Conservation (phyloP, 768 basidiomycete genomes). For the Lactarius quietus region DNA sequence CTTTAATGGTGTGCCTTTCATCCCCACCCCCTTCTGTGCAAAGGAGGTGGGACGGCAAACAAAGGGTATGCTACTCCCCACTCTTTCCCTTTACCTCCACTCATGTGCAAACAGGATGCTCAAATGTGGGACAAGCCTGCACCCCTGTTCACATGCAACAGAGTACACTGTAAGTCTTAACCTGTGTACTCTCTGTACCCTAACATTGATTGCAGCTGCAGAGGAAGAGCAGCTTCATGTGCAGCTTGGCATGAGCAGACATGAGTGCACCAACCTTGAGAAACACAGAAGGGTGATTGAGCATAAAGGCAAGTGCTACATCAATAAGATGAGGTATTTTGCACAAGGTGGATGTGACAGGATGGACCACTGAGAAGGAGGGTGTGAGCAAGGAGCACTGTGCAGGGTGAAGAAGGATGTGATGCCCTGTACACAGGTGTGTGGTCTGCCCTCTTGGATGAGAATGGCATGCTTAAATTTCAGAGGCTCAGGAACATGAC, state of each 20-base stretch:
- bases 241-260: slow-evolving; percentile 71
- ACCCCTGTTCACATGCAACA: no score
- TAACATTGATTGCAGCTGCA: no score
- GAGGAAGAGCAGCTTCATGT: slow-evolving; percentile 82
- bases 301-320: slow-evolving; percentile 68
- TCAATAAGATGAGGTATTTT: slow-evolving; percentile 54
- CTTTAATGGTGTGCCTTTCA: no score
- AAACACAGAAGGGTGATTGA: slow-evolving; percentile 78
- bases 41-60: no score
- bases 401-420: slow-evolving; percentile 53
- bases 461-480: slow-evolving; percentile 2
- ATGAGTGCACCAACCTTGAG: slow-evolving; percentile 75
- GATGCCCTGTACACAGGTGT: slow-evolving; percentile 59
- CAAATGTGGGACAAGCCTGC: no score
- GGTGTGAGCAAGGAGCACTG: slow-evolving; percentile 49
- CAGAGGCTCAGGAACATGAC: slow-evolving; percentile 56
- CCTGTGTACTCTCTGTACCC: no score
- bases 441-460: slow-evolving; percentile 14
- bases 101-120: no score
- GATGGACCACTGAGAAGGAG: slow-evolving; percentile 79
- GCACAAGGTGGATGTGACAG: slow-evolving; percentile 52
- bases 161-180: no score
- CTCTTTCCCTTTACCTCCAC: no score
- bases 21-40: no score
- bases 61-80: no score